Percentiles rank a stretch among this genome's conserved stretches.
These are phyloP conservation scores for Helianthus annuus DNA, from an alignment of 129 eudicot genomes.

Conservation along the genomic window DNA sequence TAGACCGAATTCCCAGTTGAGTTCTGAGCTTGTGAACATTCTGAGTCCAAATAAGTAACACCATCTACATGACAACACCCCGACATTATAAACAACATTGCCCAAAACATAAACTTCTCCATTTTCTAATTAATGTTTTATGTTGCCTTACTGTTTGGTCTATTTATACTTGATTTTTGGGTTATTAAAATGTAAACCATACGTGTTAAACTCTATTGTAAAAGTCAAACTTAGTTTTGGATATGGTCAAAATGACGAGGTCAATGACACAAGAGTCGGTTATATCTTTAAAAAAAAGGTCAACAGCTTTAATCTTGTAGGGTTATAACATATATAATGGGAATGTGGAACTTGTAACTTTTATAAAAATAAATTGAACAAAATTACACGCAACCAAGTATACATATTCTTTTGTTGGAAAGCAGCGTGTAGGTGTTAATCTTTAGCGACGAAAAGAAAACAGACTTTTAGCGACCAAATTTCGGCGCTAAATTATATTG, in stretches of 20 bases:
- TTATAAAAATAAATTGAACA: too few species aligned
- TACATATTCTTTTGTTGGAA: too few species aligned
- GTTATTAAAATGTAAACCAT: conserved; percentile 7
- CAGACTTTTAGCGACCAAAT: too few species aligned
- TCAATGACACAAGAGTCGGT: background rate
- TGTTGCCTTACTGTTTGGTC: background rate
- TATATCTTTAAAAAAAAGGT: too few species aligned
- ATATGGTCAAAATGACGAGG: conserved; percentile 21
- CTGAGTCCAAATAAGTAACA: background rate
- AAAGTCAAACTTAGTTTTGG: conserved; percentile 19
- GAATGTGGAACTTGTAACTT: too few species aligned
- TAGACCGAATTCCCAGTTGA: conserved; percentile 19
- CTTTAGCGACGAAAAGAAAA: too few species aligned
- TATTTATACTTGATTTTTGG: background rate
- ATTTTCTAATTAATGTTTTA: conserved; percentile 3
- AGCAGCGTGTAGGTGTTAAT: too few species aligned
- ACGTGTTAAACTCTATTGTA: conserved; percentile 22
- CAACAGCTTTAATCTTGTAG: too few species aligned
- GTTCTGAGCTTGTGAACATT: conserved; percentile 10
- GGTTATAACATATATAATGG: too few species aligned
- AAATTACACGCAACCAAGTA: too few species aligned
- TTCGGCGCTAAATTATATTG: too few species aligned
- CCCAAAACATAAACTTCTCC: conserved; percentile 13
- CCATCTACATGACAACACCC: conserved; percentile 13
- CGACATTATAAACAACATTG: conserved; percentile 2